Percentiles rank a stretch among this genome's conserved stretches.
Conservation (phyloP, 495 filamentous ascomycete genomes). For the Neurospora sp. region DNA sequence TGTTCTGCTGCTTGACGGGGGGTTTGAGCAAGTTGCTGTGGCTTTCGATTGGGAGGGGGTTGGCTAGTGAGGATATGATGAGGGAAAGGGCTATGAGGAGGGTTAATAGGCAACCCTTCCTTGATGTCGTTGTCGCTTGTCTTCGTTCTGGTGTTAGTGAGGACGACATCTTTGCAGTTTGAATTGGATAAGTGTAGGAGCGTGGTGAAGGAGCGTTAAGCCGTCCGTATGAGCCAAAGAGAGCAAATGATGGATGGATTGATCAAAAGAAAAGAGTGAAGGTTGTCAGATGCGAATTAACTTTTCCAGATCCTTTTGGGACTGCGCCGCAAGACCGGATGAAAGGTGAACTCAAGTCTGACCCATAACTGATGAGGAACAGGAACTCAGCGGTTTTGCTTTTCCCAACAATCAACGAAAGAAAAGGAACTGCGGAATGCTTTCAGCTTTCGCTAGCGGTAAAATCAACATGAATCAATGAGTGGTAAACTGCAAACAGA, state of each 20-base stretch:
- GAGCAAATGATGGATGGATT: not conserved
- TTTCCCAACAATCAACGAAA: not conserved
- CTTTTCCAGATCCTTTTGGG: not conserved
- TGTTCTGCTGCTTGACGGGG: no score
- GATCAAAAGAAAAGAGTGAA: not conserved
- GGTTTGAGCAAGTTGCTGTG: not conserved
- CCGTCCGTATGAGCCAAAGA: not conserved
- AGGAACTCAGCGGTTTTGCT: not conserved
- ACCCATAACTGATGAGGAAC: not conserved
- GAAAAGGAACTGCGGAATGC: not conserved
- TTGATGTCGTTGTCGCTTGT: not conserved
- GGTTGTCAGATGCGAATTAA: not conserved
- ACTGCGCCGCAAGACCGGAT: not conserved
- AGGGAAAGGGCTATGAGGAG: not conserved
- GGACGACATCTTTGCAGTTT: not conserved
- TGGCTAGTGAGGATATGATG: not conserved
- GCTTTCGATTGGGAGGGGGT: not conserved
- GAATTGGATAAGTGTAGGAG: not conserved
- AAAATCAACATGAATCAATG: not conserved
- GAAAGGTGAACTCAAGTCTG: not conserved
- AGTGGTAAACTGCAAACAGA: not conserved
- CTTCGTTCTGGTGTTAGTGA: not conserved
- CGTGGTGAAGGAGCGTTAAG: not conserved
- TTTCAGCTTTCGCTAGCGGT: not conserved
- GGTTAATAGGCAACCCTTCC: not conserved